Percentiles rank a stretch among this genome's conserved stretches.
Conservation (phyloP, 208 protist genomes). For the Trichomonas vaginalis region DNA sequence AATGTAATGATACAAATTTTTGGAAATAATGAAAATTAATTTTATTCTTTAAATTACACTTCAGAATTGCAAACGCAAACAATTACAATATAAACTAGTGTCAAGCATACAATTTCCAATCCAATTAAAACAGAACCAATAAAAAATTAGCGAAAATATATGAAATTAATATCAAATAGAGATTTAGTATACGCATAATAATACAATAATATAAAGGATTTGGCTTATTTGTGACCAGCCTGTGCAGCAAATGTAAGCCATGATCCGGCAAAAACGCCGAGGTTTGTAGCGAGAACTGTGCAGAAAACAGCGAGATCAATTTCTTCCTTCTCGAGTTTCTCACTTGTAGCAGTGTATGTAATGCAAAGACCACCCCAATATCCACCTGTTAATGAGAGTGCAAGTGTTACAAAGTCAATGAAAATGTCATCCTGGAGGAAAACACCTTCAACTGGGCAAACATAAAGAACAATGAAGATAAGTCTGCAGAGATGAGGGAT, state of each 20-base stretch:
- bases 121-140: too few species aligned
- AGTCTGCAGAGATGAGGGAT: background rate
- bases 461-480: background rate
- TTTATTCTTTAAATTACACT: too few species aligned
- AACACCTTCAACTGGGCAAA: background rate
- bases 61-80: too few species aligned
- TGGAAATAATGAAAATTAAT: too few species aligned
- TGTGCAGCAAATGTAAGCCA: background rate
- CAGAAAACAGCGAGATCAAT: background rate
- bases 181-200: too few species aligned
- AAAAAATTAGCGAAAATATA: too few species aligned
- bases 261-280: background rate
- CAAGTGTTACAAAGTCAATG: background rate
- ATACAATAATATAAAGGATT: too few species aligned
- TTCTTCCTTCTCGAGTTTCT: background rate
- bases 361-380: background rate
- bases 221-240: too few species aligned
- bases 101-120: too few species aligned
- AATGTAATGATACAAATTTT: too few species aligned
- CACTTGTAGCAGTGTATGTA: background rate
- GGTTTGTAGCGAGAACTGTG: background rate
- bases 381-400: background rate
- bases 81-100: too few species aligned
- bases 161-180: too few species aligned
- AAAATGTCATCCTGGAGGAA: background rate